Evolutionary conservation across 2,329 filamentous ascomycete genomes (phyloP).

Genomic region (Dothiorella sarmentorum): DNA sequence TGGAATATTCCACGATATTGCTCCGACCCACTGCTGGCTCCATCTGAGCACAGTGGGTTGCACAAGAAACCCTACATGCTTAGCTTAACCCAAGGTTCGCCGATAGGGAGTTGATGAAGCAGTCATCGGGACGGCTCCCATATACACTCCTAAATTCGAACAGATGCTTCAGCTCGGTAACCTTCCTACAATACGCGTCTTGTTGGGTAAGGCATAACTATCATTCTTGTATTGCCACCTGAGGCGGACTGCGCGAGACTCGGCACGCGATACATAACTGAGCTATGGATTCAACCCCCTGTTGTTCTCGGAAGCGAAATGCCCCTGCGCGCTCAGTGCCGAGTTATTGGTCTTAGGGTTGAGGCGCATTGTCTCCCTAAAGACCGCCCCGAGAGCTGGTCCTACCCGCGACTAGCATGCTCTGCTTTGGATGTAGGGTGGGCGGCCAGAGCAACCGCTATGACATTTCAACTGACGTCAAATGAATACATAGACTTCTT

Average conservation of each 20-base stretch:
- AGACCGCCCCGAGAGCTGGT: background rate
- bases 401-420: background rate
- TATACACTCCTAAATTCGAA: no score
- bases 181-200: no score
- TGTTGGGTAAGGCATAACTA: no score
- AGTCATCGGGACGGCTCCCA: no score
- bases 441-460: background rate
- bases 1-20: slow-evolving; percentile 11
- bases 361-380: background rate
- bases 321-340: background rate
- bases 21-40: background rate
- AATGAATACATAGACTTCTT: background rate
- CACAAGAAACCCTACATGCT: no score
- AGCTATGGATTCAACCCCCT: background rate
- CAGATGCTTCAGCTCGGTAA: no score
- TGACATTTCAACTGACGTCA: background rate
- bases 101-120: no score
- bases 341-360: background rate
- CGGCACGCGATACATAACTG: background rate
- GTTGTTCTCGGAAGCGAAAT: slow-evolving; percentile 11
- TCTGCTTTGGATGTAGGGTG: background rate
- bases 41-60: no score
- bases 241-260: no score
- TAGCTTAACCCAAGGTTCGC: no score
- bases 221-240: no score